Base-by-base conservation (phyloP, 345 rosid genomes). In the Salix suchowensis region DNA sequence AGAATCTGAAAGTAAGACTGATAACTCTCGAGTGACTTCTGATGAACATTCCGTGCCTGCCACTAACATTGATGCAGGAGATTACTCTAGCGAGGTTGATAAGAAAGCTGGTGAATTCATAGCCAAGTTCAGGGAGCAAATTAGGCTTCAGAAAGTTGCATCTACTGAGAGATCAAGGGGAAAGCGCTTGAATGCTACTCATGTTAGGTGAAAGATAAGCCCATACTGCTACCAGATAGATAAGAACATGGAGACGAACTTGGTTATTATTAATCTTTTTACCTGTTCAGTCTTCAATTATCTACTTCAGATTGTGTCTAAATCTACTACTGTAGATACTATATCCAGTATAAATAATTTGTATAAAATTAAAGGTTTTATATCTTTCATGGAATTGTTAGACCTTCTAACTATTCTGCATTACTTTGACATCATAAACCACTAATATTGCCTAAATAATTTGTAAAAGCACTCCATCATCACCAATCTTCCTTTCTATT, bases 21-120 rank as follows among this genome's bases (percentile, higher is more conserved):
- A 76, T 48, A 76, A 75, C 46, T 54, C 75, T 78, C 82, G 5
- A 77, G 77, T 52, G 32, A 81, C 72, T 37, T 75, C 83, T 14
- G 79, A 85, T 60, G 85, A 79, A 72, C 88, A 73, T 12, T 74
- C 39, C 5, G 75, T 40, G 18, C 30, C 76, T 0, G 77, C 60
- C 12, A 34, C 61, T 44, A 4, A 34, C 24, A 71, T 83, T 77
- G 80, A 85, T 55, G 87, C 87, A 36, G 86, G 86, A 24, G 68
- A 82, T 70, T 89, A 86, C 50, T 48, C 76, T 65, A 28, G 76
- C 24, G 98, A 92, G 79, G 97, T 95, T n/a, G 98, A 95, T 82
- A 91, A 85, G 82, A 93, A 93, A 79, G 98, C 98, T 2, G 91
- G 87, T 21, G 98, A 95, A 82, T 93, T 95, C 78, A 95, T 95